These are phyloP conservation scores for Tuber brumale DNA, from an alignment of 495 filamentous ascomycete species.

Conservation along the genomic window DNA sequence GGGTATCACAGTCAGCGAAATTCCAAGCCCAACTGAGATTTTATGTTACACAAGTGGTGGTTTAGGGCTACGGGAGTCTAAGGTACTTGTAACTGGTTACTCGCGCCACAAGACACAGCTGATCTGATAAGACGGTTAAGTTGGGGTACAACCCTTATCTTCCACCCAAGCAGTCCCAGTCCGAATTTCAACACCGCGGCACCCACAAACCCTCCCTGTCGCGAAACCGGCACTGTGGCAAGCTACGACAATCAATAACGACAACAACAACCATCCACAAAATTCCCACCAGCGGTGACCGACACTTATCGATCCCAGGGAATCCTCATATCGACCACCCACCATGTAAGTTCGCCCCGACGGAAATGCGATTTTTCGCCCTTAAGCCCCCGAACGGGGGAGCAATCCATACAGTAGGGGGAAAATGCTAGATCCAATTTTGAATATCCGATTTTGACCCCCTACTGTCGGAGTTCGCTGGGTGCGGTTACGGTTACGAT, in stretches of 20 bases:
- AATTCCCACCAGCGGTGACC: slow-evolving; percentile 23
- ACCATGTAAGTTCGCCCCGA: slow-evolving; percentile 32
- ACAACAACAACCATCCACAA: slow-evolving; percentile 26
- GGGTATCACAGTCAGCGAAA: neutral
- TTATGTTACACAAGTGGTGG: neutral
- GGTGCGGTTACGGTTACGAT: neutral
- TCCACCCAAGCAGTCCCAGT: slow-evolving; percentile 15
- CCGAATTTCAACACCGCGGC: neutral
- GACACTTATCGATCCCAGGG: slow-evolving; percentile 23
- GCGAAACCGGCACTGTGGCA: slow-evolving; percentile 9
- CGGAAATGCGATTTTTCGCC: slow-evolving; percentile 8
- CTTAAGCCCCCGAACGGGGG: neutral
- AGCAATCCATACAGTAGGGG: neutral
- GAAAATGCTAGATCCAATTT: neutral
- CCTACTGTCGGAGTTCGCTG: slow-evolving; percentile 1
- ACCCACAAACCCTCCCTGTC: slow-evolving; percentile 10
- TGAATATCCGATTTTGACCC: neutral
- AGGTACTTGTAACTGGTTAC: neutral
- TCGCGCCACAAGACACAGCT: neutral
- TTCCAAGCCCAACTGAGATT: neutral
- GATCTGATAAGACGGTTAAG: slow-evolving; percentile 11
- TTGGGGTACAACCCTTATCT: slow-evolving; percentile 16
- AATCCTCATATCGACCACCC: slow-evolving; percentile 24
- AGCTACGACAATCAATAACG: slow-evolving; percentile 13
- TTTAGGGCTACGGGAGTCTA: neutral